phyloP scores from a whole-genome alignment of 1,139 yeast genomes.

The Protomyces inouyei region DNA sequence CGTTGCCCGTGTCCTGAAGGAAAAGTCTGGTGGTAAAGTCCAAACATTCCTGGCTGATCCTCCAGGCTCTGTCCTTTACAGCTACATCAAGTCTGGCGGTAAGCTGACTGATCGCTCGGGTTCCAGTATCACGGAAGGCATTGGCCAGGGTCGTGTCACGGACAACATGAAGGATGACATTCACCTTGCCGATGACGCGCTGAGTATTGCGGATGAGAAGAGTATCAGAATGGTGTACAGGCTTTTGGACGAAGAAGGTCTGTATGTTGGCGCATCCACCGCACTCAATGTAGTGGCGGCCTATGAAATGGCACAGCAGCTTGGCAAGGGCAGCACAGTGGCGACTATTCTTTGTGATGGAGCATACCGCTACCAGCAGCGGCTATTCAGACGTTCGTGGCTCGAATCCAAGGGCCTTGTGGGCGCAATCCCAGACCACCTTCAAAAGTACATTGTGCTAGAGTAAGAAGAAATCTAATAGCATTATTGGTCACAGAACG shows the following conservation, averaged over 20 bases:
- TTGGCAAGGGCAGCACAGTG: slow-evolving; percentile 76
- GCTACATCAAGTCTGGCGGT: slow-evolving; percentile 66
- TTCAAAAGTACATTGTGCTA: slow-evolving; percentile 48
- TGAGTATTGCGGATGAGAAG: slow-evolving; percentile 66
- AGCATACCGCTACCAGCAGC: slow-evolving; percentile 33
- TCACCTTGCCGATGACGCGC: slow-evolving; percentile 67
- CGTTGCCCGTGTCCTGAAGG: slow-evolving; percentile 66
- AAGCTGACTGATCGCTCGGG: slow-evolving; percentile 62
- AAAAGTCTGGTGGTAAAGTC: slow-evolving; percentile 54
- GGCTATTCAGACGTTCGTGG: slow-evolving; percentile 75
- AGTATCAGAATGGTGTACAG: slow-evolving; percentile 77
- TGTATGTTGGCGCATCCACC: slow-evolving; percentile 84
- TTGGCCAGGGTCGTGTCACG: slow-evolving; percentile 91
- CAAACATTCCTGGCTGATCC: slow-evolving; percentile 80
- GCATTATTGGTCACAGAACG: slow-evolving; percentile 45
- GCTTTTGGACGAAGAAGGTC: slow-evolving; percentile 80
- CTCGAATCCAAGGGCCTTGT: slow-evolving; percentile 62
- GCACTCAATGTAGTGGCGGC: slow-evolving; percentile 84
- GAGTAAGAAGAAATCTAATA: neutral
- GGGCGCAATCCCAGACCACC: slow-evolving; percentile 62
- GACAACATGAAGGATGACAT: slow-evolving; percentile 71
- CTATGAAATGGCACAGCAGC: slow-evolving; percentile 59
- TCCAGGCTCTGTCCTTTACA: slow-evolving; percentile 81
- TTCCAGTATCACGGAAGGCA: slow-evolving; percentile 86
- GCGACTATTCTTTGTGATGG: slow-evolving; percentile 72